A percentile compares a stretch with the other conserved stretches of the same genome.
phyloP scores from a whole-genome alignment of 2,329 filamentous ascomycete species.

The Parasarocladium wereldwijsianum region DNA sequence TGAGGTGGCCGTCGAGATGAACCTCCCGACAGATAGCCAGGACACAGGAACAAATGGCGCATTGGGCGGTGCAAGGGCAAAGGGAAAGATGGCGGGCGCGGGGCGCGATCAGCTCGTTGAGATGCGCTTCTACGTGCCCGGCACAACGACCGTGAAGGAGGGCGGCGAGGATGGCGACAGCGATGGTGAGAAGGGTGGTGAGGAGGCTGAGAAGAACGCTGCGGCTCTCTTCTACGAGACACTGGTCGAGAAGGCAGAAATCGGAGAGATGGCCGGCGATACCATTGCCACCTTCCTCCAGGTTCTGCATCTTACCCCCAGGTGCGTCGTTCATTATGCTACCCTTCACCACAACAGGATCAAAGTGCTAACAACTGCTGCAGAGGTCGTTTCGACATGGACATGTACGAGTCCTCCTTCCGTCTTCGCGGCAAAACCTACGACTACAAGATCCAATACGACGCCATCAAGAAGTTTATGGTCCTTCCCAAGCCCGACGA shows the following conservation, averaged over 20 bases:
- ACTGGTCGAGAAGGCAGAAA: constrained; percentile 95
- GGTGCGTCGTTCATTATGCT: constrained; percentile 32
- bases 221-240: constrained; percentile 97
- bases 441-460: constrained; percentile 99
- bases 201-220: constrained; percentile 80
- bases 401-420: constrained; percentile 98
- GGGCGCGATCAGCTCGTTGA: constrained; percentile 89
- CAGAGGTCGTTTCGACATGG: constrained; percentile 98
- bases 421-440: constrained; percentile 96
- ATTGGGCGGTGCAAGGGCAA: constrained; percentile 56
- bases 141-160: constrained; percentile 69
- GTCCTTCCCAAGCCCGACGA: constrained; percentile 97
- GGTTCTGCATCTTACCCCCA: constrained; percentile 89
- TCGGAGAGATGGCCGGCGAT: constrained; percentile 96
- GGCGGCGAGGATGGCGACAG: constrained; percentile 57
- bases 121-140: constrained; percentile 98
- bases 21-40: constrained; percentile 55
- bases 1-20: constrained; percentile 92
- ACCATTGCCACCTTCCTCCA: constrained; percentile 96
- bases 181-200: constrained; percentile 28
- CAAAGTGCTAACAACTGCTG: constrained; percentile 11
- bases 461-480: constrained; percentile 98
- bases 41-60: constrained; percentile 61
- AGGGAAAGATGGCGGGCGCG: constrained; percentile 79
- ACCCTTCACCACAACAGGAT: neutral